Percentiles rank a stretch among this genome's conserved stretches.
These are phyloP conservation scores for Xerocomus brunneocitrinus DNA, from an alignment of 768 basidiomycete species.

Conservation along the genomic window DNA sequence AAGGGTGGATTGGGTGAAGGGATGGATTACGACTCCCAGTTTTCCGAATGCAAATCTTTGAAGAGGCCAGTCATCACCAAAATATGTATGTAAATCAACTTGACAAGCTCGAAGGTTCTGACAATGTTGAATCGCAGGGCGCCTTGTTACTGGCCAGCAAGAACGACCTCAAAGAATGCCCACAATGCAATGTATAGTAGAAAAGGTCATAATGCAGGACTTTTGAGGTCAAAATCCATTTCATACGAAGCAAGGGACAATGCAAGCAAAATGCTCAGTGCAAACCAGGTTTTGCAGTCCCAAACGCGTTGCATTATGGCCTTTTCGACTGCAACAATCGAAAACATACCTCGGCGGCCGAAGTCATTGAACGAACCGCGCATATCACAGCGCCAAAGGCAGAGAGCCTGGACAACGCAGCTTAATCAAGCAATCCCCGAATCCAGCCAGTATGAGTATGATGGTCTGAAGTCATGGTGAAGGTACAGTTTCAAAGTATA, in stretches of 20 bases:
- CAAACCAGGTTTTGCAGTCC: conserved; percentile 16
- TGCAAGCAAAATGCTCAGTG: conserved; percentile 5
- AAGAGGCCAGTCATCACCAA: not conserved
- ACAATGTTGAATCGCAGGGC: too few species aligned
- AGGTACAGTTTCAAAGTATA: not conserved
- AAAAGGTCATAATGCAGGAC: conserved; percentile 28
- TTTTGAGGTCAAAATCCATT: conserved; percentile 17
- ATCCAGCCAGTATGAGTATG: not conserved
- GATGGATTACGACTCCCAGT: conserved; percentile 1
- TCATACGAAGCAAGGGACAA: conserved; percentile 5
- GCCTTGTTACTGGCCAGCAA: not conserved
- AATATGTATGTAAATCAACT: not conserved
- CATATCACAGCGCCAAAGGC: not conserved
- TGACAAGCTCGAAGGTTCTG: not conserved
- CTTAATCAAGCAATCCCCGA: not conserved
- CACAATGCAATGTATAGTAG: conserved; percentile 7
- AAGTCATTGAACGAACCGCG: not conserved
- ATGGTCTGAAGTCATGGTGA: not conserved
- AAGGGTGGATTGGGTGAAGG: conserved; percentile 22
- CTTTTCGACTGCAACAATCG: conserved; percentile 11
- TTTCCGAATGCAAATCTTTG: conserved; percentile 6
- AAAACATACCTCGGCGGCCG: conserved; percentile 17
- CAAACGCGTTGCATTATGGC: conserved; percentile 27
- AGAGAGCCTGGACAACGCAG: not conserved
- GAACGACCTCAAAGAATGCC: conserved; percentile 1